These are phyloP conservation scores for Ceratobasidium sp. DNA, from an alignment of 1,284 basidiomycete genomes.

Conservation along the genomic window DNA sequence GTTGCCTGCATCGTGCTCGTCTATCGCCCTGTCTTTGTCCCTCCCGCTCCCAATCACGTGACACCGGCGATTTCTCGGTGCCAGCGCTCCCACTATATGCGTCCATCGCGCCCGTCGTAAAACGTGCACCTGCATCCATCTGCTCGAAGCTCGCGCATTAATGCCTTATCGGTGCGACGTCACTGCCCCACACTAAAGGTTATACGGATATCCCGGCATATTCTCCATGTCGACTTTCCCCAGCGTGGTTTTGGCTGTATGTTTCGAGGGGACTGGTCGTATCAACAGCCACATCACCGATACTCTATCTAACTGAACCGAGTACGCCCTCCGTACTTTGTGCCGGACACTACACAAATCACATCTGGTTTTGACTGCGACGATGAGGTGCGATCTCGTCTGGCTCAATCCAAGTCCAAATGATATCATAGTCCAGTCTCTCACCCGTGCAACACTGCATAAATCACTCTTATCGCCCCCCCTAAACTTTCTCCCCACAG, in stretches of 20 bases:
- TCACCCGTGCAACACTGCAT: too few species aligned
- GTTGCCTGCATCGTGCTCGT: neutral
- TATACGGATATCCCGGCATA: slow-evolving; percentile 20
- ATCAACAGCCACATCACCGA: too few species aligned
- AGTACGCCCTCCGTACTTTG: too few species aligned
- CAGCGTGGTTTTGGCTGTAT: neutral
- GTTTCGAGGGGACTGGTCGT: too few species aligned
- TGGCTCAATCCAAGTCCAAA: neutral
- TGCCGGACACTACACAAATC: too few species aligned
- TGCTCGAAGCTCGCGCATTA: neutral
- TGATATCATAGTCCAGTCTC: neutral
- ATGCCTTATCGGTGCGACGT: slow-evolving; percentile 1
- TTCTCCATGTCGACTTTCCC: neutral
- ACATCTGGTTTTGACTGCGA: too few species aligned
- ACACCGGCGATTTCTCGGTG: neutral
- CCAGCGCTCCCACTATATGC: slow-evolving; percentile 19
- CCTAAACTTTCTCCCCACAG: slow-evolving; percentile 32
- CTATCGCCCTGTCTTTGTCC: too few species aligned
- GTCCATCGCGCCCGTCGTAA: neutral
- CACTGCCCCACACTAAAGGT: slow-evolving; percentile 23
- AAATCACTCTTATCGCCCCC: slow-evolving; percentile 26
- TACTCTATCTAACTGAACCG: too few species aligned
- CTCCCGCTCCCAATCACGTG: slow-evolving; percentile 14
- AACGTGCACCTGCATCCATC: slow-evolving; percentile 10
- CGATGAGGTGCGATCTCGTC: too few species aligned